These are phyloP conservation scores for Heritiera littoralis DNA, from an alignment of 345 rosid genomes.

Conservation along the genomic window DNA sequence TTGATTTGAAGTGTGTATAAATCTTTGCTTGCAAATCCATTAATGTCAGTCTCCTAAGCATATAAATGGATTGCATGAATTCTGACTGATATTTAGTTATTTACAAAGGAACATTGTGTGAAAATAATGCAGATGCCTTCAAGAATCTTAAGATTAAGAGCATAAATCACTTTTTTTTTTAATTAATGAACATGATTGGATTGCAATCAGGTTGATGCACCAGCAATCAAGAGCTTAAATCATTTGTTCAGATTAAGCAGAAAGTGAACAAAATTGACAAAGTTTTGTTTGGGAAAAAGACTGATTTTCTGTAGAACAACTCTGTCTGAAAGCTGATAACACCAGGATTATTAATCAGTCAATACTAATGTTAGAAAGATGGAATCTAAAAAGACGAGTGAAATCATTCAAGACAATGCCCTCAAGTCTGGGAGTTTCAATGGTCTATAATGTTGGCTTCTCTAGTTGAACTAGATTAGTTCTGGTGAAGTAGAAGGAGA, in stretches of 20 bases:
- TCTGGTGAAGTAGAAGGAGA: no score
- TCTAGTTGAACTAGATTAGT: not conserved
- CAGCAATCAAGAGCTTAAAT: not conserved
- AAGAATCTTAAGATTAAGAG: constrained; percentile 9
- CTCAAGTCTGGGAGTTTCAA: not conserved
- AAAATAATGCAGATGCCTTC: constrained; percentile 3
- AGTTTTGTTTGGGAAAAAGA: not conserved
- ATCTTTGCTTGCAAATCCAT: no score
- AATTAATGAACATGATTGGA: not conserved
- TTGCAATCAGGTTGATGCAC: not conserved
- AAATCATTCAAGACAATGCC: not conserved
- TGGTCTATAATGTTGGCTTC: not conserved
- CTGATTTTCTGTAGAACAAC: constrained; percentile 1
- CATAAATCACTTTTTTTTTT: not conserved
- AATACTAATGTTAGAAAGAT: not conserved
- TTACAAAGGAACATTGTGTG: not conserved
- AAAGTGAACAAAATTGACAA: not conserved
- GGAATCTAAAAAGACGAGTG: not conserved
- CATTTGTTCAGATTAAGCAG: not conserved
- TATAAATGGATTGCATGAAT: no score
- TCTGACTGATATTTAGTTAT: no score
- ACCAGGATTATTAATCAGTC: not conserved
- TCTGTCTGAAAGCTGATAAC: not conserved
- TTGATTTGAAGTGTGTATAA: no score
- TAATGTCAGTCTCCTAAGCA: no score